Evolutionary conservation across 176 grass and related monocot species (phyloP).

Genomic region (Eremochloa ophiuroides): DNA sequence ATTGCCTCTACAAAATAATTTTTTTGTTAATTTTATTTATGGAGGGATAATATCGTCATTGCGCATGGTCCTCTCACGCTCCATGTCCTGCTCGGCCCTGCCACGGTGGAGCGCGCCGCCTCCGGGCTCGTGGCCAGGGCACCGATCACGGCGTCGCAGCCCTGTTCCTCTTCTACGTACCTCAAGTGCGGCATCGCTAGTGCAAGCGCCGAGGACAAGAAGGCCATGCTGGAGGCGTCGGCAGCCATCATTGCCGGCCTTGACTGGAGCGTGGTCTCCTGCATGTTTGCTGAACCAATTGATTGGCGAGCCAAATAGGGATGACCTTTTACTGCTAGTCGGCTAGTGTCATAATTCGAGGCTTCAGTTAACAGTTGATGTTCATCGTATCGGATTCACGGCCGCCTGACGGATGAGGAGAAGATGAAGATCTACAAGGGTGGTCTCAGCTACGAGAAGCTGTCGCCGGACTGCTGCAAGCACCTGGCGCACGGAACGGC

Average conservation of each 20-base stretch:
- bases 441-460: conserved; percentile 91
- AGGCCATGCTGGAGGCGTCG: conserved; percentile 39
- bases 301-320: neutral
- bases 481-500: conserved; percentile 64
- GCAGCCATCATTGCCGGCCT: conserved; percentile 50
- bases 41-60: too few species aligned
- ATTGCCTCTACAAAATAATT: too few species aligned
- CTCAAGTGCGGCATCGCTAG: conserved; percentile 52
- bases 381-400: conserved; percentile 50
- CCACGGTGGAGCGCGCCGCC: conserved; percentile 52
- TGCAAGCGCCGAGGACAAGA: conserved; percentile 46
- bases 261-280: conserved; percentile 58
- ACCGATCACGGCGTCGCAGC: conserved; percentile 55
- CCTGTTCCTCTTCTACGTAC: conserved; percentile 82
- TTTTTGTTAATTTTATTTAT: too few species aligned
- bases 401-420: conserved; percentile 61
- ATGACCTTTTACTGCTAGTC: neutral
- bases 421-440: conserved; percentile 86
- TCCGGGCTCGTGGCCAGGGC: conserved; percentile 42
- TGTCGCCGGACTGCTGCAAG: conserved; percentile 85
- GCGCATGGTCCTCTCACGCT: too few species aligned
- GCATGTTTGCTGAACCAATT: too few species aligned
- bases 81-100: conserved; percentile 39
- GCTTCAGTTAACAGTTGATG: neutral
- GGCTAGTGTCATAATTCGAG: neutral